These are phyloP conservation scores for Seminavis robusta DNA, from an alignment of 108 stramenopile species.

Conservation along the genomic window DNA sequence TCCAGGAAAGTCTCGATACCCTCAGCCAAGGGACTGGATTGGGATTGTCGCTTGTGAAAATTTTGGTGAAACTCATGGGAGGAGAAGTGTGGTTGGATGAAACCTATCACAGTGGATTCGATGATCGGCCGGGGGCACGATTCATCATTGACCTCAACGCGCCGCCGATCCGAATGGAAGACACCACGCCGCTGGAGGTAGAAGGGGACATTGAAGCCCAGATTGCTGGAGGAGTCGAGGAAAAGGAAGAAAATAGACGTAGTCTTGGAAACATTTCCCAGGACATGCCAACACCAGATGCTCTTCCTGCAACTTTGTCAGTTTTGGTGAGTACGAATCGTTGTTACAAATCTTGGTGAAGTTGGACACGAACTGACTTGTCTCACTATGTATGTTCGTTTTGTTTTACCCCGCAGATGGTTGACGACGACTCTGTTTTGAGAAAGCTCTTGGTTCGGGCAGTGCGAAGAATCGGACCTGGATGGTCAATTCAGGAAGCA, in stretches of 20 bases:
- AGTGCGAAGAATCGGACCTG: slow-evolving; percentile 12
- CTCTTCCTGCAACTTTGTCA: too few relatives aligned
- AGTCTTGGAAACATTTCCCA: too few relatives aligned
- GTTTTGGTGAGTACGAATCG: too few relatives aligned
- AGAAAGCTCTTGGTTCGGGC: slow-evolving; percentile 28
- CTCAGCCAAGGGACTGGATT: slow-evolving; percentile 40
- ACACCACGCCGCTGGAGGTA: too few relatives aligned
- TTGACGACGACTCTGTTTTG: slow-evolving; percentile 37
- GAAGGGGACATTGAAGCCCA: neutral
- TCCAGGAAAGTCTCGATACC: slow-evolving; percentile 33
- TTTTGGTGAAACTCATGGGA: slow-evolving; percentile 45
- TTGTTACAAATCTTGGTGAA: too few relatives aligned
- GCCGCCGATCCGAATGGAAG: neutral
- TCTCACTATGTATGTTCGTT: slow-evolving; percentile 12
- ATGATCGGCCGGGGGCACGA: slow-evolving; percentile 3
- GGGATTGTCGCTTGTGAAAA: slow-evolving; percentile 43
- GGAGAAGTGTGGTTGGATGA: slow-evolving; percentile 47
- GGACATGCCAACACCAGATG: too few relatives aligned
- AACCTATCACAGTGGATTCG: slow-evolving; percentile 10
- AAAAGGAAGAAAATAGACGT: too few relatives aligned
- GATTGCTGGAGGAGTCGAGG: too few relatives aligned
- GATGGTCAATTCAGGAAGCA: slow-evolving; percentile 30
- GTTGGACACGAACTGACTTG: too few relatives aligned
- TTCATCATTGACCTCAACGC: slow-evolving; percentile 4
- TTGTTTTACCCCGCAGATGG: too few relatives aligned